These are phyloP conservation scores for Cutaneotrichosporon curvatum DNA, from an alignment of 1,284 basidiomycete species.

Conservation along the genomic window DNA sequence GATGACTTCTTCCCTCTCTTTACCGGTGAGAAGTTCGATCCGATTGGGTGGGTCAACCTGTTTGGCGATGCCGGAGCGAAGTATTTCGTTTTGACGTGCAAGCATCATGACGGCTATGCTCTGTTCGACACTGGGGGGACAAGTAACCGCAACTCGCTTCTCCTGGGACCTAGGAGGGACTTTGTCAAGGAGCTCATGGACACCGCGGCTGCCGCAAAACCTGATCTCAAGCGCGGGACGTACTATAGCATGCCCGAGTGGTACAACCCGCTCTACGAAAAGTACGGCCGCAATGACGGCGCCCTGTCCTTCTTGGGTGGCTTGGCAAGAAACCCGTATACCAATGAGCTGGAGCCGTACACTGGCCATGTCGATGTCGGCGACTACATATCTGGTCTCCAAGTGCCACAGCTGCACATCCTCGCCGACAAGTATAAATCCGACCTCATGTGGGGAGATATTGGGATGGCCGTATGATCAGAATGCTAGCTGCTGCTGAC, in stretches of 20 bases:
- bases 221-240: constrained; percentile 19
- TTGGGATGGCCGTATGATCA: constrained; percentile 48
- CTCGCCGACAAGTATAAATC: constrained; percentile 52
- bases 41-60: constrained; percentile 54
- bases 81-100: constrained; percentile 58
- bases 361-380: constrained; percentile 51
- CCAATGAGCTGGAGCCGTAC: constrained; percentile 53
- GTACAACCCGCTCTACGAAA: constrained; percentile 54
- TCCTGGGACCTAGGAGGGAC: constrained; percentile 53
- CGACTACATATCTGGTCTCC: constrained; percentile 54
- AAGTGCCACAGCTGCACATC: constrained; percentile 55
- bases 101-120: constrained; percentile 48
- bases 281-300: constrained; percentile 49
- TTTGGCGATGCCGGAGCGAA: constrained; percentile 56
- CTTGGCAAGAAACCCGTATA: constrained; percentile 53
- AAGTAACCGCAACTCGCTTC: constrained; percentile 51
- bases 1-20: constrained; percentile 57
- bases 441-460: constrained; percentile 56
- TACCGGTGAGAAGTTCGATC: constrained; percentile 52
- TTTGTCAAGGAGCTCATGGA: constrained; percentile 53
- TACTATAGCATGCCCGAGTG: constrained; percentile 49
- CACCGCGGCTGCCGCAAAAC: constrained; percentile 45
- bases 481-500: constrained; percentile 10
- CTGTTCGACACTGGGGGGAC: constrained; percentile 53
- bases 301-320: constrained; percentile 49